Conservation (phyloP, 2,329 filamentous ascomycete species). For the Arthroderma sp. region DNA sequence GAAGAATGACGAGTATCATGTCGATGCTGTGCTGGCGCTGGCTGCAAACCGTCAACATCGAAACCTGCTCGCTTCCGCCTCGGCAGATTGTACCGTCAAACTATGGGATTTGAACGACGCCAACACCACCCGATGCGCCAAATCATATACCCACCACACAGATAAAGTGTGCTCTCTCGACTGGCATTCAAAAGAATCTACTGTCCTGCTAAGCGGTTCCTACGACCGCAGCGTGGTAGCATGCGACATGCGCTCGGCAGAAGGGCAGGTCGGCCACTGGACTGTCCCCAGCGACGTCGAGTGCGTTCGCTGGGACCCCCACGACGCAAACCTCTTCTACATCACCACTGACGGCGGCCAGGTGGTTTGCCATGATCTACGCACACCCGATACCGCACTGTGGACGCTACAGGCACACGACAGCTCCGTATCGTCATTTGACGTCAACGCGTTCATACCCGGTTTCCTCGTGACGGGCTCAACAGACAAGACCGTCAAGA, state of each 20-base stretch:
- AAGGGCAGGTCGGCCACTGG: slow-evolving; percentile 70
- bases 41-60: slow-evolving; percentile 87
- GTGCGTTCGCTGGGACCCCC: slow-evolving; percentile 81
- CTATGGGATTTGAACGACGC: slow-evolving; percentile 91
- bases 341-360: slow-evolving; percentile 86
- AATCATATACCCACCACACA: slow-evolving; percentile 90
- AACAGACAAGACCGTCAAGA: slow-evolving; percentile 86
- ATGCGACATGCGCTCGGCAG: slow-evolving; percentile 91
- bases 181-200: slow-evolving; percentile 82
- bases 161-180: slow-evolving; percentile 95
- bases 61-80: slow-evolving; percentile 87
- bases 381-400: slow-evolving; percentile 65
- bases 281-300: slow-evolving; percentile 94
- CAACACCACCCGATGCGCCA: slow-evolving; percentile 80
- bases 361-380: slow-evolving; percentile 82
- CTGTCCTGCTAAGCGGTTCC: slow-evolving; percentile 78
- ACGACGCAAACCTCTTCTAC: slow-evolving; percentile 87
- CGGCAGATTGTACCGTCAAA: slow-evolving; percentile 94
- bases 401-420: slow-evolving; percentile 97
- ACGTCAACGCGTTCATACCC: slow-evolving; percentile 78
- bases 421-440: slow-evolving; percentile 79
- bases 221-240: slow-evolving; percentile 91
- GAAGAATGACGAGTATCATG: slow-evolving; percentile 82
- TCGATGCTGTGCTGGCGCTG: slow-evolving; percentile 82
- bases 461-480: slow-evolving; percentile 90